Evolutionary conservation across 1,284 basidiomycete genomes (phyloP).

Genomic region (Sanghuangporus baumii): DNA sequence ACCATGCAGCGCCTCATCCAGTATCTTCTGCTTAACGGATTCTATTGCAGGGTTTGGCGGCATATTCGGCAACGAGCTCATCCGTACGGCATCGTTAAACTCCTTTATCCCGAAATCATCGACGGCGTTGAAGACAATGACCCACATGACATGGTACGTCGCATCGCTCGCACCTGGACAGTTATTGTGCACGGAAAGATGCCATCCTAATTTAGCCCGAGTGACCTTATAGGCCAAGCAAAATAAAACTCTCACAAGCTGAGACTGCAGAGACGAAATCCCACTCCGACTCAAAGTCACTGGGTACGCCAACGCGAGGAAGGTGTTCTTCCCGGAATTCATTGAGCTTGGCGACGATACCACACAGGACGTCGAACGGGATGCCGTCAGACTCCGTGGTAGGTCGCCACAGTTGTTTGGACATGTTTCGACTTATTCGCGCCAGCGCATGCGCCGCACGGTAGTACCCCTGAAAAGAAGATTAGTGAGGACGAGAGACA

Average conservation of each 20-base stretch:
- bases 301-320: conserved; percentile 76
- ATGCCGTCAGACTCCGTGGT: conserved; percentile 72
- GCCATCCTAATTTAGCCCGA: not conserved
- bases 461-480: conserved; percentile 59
- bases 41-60: conserved; percentile 39
- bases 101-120: conserved; percentile 83
- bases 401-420: conserved; percentile 74
- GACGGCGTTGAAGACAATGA: conserved; percentile 69
- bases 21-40: conserved; percentile 58
- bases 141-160: conserved; percentile 88
- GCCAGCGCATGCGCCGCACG: conserved; percentile 76
- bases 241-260: conserved; percentile 47
- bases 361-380: conserved; percentile 53
- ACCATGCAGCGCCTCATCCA: conserved; percentile 77
- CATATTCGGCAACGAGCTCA: conserved; percentile 32
- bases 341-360: conserved; percentile 54
- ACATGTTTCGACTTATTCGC: conserved; percentile 72
- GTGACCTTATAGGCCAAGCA: not conserved
- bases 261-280: conserved; percentile 82
- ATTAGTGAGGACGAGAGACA: conserved; percentile 5
- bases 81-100: conserved; percentile 42
- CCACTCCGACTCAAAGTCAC: conserved; percentile 79
- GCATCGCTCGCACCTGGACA: conserved; percentile 72
- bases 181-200: conserved; percentile 13
- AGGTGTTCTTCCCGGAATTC: conserved; percentile 78